phyloP scores from a whole-genome alignment of 805 yeast species.

The Metschnikowia sp. region DNA sequence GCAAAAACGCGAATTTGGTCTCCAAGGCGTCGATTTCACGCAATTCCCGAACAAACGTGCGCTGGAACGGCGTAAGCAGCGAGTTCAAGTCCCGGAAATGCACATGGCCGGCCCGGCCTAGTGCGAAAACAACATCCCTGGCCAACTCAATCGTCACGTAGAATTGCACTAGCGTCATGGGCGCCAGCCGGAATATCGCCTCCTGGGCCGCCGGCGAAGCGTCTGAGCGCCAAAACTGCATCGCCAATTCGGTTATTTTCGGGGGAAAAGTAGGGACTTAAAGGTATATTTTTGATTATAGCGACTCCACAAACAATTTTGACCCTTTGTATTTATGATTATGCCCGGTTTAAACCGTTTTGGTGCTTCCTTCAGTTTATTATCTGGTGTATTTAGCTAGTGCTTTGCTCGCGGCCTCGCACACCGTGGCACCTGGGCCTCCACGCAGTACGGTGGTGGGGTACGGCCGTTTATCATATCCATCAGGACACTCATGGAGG shows the following conservation, averaged over 20 bases:
- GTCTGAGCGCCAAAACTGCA: slow-evolving; percentile 7
- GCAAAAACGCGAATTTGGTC: slow-evolving; percentile 26
- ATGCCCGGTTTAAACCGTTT: no score
- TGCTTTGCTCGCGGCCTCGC: no score
- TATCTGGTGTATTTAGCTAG: no score
- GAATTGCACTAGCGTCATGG: slow-evolving; percentile 48
- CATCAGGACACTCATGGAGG: no score
- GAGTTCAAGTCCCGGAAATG: slow-evolving; percentile 50
- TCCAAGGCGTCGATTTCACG: slow-evolving; percentile 35
- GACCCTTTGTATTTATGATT: no score
- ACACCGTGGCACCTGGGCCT: no score
- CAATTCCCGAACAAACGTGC: slow-evolving; percentile 43
- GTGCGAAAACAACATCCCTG: slow-evolving; percentile 36
- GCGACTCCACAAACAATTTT: neutral
- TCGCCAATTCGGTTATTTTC: neutral
- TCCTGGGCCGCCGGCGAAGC: slow-evolving; percentile 19
- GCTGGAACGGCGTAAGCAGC: slow-evolving; percentile 42
- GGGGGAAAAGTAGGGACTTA: no score
- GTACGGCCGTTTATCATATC: no score
- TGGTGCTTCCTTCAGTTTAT: no score
- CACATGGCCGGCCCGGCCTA: slow-evolving; percentile 39
- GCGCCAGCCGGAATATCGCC: slow-evolving; percentile 46
- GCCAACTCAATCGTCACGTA: slow-evolving; percentile 46
- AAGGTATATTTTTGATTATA: neutral
- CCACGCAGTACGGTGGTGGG: no score